These are phyloP conservation scores for Camellia japonica DNA, from an alignment of 148 eudicot genomes.

Conservation along the genomic window DNA sequence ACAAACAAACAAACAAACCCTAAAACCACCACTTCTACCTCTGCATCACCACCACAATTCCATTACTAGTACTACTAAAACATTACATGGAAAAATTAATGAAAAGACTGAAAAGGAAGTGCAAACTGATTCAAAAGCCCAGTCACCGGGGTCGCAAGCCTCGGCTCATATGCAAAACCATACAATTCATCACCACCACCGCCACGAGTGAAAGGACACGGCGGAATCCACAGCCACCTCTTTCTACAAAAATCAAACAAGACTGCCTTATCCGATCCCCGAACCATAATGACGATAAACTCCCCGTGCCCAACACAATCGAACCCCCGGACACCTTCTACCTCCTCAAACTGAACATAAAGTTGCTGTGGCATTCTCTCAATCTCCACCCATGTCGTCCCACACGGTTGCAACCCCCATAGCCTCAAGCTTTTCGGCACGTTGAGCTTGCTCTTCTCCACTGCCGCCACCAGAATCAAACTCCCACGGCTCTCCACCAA, in stretches of 20 bases:
- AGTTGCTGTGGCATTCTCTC: constrained; percentile 95
- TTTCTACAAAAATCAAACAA: constrained; percentile 61
- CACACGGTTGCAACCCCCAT: constrained; percentile 71
- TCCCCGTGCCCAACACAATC: constrained; percentile 77
- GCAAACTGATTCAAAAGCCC: constrained; percentile 71
- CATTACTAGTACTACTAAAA: too few relatives aligned
- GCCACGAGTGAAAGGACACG: constrained; percentile 32
- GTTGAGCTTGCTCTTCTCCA: constrained; percentile 88
- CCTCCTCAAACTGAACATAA: constrained; percentile 60
- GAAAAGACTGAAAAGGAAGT: constrained; percentile 42
- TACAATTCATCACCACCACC: constrained; percentile 46
- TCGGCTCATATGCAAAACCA: constrained; percentile 82
- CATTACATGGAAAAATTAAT: not conserved
- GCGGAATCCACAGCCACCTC: constrained; percentile 82
- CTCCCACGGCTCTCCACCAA: constrained; percentile 50
- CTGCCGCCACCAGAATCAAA: constrained; percentile 65
- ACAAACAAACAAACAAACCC: too few relatives aligned
- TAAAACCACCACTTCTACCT: too few relatives aligned
- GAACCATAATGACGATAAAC: constrained; percentile 52
- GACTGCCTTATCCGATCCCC: constrained; percentile 56
- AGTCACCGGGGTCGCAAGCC: constrained; percentile 72
- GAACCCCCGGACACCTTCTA: constrained; percentile 68
- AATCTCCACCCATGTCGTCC: constrained; percentile 75
- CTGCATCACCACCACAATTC: too few relatives aligned
- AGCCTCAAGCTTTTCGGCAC: constrained; percentile 76